Base-by-base conservation (phyloP, 75 land plant species). In the Sequoia sempervirens region DNA sequence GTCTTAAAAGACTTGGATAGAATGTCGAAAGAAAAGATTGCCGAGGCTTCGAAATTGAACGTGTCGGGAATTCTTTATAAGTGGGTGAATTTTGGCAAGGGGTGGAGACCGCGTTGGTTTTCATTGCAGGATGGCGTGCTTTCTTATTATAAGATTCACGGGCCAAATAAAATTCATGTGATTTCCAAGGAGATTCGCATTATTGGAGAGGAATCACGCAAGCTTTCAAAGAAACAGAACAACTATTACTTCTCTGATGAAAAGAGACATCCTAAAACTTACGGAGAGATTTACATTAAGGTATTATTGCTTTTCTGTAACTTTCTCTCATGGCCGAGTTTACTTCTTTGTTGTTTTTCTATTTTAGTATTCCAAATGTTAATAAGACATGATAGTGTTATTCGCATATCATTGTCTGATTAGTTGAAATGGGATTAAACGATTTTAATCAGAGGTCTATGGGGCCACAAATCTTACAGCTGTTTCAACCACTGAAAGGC, bases 71-170 rank as follows among this genome's bases (percentile, higher is more conserved):
- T 93, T 82, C 75, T 98, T 84, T 91, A 91, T 50, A 98, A 98
- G 86, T 98, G 99, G 99, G 99, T 98, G 88, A 98, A 98, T 80
- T 96, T 92, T 79, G 99, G 99, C 38, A 98, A 91, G 85, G 94
- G 98, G 37, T 98, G 99, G 99, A 90, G 98, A 88, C 84, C 94
- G 66, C 87, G 99, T 70, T 98, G 99, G 99, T 96, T 98, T 86
- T 89, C 94, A 82, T 85, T 98, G n/a, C 88, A 94, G 75, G 94
- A 98, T 69, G 99, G 99, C 38, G 98, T 98, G 69, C 88, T 98
- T 6, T 98, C 99, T 80, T 98, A 98, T 58, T 98, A 98, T 84
- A 98, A 98, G 90, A 85, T 98, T 38, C 98, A 96, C 53, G 99
- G 99, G 34, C 99, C 95, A 43, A 93, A 96, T 68, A 96, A 91